Evolutionary conservation across 2,329 filamentous ascomycete species (phyloP).

Genomic region (Fonsecaea pugnacius): DNA sequence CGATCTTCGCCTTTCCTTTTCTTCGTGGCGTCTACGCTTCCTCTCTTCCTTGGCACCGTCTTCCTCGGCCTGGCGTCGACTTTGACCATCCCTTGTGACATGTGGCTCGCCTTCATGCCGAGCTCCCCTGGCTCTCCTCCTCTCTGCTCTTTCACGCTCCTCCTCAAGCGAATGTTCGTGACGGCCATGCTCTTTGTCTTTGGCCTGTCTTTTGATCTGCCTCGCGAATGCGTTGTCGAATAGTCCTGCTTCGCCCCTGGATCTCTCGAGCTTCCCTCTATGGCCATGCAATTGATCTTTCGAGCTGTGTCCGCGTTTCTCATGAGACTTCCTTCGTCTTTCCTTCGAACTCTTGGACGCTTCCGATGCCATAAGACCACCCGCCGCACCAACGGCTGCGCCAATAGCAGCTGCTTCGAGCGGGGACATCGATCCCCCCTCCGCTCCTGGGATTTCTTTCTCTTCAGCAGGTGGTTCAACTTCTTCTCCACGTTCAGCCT

Average conservation of each 20-base stretch:
- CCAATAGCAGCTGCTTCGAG: conserved; percentile 1
- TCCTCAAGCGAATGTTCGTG: conserved; percentile 34
- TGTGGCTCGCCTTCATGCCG: conserved; percentile 19
- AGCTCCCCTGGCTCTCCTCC: conserved; percentile 30
- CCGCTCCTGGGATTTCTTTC: not conserved
- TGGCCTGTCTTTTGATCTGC: conserved; percentile 38
- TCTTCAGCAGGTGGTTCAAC: not conserved
- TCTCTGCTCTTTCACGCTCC: conserved; percentile 24
- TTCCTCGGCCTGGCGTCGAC: not conserved
- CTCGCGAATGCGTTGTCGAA: conserved; percentile 40
- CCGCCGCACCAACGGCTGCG: conserved; percentile 6
- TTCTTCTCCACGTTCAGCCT: conserved; percentile 31
- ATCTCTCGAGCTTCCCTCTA: conserved; percentile 41
- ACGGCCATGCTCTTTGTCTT: conserved; percentile 38
- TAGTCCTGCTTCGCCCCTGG: conserved; percentile 41
- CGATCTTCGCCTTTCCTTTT: too few species aligned
- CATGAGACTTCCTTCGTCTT: conserved; percentile 31
- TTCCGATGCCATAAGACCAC: conserved; percentile 18
- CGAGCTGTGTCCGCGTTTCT: conserved; percentile 21
- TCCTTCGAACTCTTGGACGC: conserved; percentile 20
- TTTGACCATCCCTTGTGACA: conserved; percentile 2
- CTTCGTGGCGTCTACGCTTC: too few species aligned
- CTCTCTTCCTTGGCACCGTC: too few species aligned
- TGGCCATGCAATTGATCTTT: conserved; percentile 33
- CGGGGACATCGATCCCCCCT: not conserved